Base-by-base conservation (phyloP, 2,329 filamentous ascomycete species). In the Penicillium palitans region DNA sequence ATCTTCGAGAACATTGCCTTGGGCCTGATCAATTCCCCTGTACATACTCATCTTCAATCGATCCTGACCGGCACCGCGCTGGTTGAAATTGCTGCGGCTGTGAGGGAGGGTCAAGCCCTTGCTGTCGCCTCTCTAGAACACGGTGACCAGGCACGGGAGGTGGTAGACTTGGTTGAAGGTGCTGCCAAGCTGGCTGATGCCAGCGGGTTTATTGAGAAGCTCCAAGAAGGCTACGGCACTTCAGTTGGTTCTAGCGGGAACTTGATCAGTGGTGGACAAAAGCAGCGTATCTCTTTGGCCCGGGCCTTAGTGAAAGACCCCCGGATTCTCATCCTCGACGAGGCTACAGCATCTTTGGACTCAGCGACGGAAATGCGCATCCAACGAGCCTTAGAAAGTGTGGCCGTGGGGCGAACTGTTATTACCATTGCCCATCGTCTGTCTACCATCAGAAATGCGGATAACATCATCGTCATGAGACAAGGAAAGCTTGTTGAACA, bases 281-380 rank as follows among this genome's bases (percentile, higher is more conserved):
- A 87, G 0, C 92, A 96, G 71, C 82, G 91, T 1, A 76, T 96
- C 3, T 87, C 87, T 29, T 90, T 96, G 59, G 91, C 92, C 0
- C 81, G 92, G 0, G 91, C 91, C 0, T 78, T 96, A 0, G 82
- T 89, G 0, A 81, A 90, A 0, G 78, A 82, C 9, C 91, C 91
- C 0, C 80, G 81, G 33, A 79, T 96, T 2, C 76, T 96, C n/a
- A 82, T 96, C 1, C 77, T 96, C 3, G 92, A 97, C 67, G 92
- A 96, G 75, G 90, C 91, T 1, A 96, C 92, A 0, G 65, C 65
- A 5, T 61, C 87, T 24, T 79, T 84, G 40, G 82, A 84, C 62
- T 78, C 81, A 2, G 75, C 78, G 27, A 59, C 57, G 2, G 62
- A 64, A 41, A 49, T 52, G 35, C 46, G 57, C 12, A 57, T 64